Percentiles rank a stretch among this genome's conserved stretches.
phyloP scores from a whole-genome alignment of 371 early-diverging fungal species.

The Lichtheimia corymbifera region DNA sequence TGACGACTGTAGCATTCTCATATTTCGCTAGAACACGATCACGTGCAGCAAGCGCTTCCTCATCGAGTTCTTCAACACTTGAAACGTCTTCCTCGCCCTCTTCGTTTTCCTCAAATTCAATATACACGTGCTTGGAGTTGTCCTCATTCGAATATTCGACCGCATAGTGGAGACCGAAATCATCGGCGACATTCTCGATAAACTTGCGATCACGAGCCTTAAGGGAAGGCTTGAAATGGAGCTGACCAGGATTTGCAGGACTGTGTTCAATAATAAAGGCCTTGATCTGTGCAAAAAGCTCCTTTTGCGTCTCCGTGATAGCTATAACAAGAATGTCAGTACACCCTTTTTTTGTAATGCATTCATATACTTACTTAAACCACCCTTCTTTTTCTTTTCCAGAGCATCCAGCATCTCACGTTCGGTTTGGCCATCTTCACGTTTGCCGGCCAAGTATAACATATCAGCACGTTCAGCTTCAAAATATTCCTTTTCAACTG shows the following conservation, averaged over 20 bases:
- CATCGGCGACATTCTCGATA: constrained; percentile 58
- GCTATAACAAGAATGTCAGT: constrained; percentile 27
- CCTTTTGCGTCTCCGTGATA: constrained; percentile 60
- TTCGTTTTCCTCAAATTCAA: constrained; percentile 47
- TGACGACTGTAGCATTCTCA: constrained; percentile 61
- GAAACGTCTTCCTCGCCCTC: constrained; percentile 54
- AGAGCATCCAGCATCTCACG: constrained; percentile 45
- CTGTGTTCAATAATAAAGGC: constrained; percentile 45
- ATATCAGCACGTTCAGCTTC: constrained; percentile 61
- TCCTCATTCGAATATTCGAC: constrained; percentile 42
- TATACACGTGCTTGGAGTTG: constrained; percentile 47
- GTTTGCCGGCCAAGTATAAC: constrained; percentile 63
- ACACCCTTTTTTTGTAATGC: neutral
- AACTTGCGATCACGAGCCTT: constrained; percentile 66
- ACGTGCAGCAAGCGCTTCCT: constrained; percentile 64
- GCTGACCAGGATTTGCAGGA: constrained; percentile 27
- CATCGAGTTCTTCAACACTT: constrained; percentile 43
- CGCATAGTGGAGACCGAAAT: constrained; percentile 62
- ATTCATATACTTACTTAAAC: constrained; percentile 1
- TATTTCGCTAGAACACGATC: constrained; percentile 68
- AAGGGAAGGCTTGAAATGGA: constrained; percentile 52
- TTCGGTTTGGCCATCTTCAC: constrained; percentile 42
- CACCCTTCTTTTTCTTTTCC: constrained; percentile 44
- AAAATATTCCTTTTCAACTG: constrained; percentile 70
- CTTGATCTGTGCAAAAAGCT: constrained; percentile 56